Conservation (phyloP, 1,139 yeast genomes). For the Sporopachydermia cereana region DNA sequence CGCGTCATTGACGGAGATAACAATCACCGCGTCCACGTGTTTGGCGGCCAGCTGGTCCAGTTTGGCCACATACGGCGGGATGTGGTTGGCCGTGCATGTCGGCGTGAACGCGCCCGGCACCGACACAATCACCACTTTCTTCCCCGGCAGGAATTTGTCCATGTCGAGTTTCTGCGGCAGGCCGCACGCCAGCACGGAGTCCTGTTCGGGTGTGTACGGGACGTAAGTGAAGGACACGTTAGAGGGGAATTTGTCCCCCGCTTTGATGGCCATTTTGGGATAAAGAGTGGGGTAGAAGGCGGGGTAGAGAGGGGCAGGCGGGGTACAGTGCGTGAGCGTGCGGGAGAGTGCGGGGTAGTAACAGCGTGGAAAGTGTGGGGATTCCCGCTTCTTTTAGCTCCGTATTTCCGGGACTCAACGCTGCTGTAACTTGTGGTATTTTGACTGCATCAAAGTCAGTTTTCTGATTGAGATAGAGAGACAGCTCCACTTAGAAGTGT, state of each 20-base stretch:
- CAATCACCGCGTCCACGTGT: constrained; percentile 44
- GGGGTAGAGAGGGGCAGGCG: too few species aligned
- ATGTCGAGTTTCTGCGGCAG: background rate
- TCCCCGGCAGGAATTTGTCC: background rate
- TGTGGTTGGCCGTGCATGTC: constrained; percentile 54
- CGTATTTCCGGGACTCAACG: too few species aligned
- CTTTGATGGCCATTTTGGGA: background rate
- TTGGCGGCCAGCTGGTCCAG: constrained; percentile 36
- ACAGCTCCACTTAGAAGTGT: too few species aligned
- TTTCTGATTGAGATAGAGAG: too few species aligned
- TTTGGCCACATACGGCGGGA: constrained; percentile 44
- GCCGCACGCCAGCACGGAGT: background rate
- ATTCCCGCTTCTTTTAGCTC: too few species aligned
- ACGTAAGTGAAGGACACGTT: background rate
- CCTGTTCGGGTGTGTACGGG: background rate
- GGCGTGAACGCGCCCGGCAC: constrained; percentile 72
- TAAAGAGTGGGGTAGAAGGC: too few species aligned
- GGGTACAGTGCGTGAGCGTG: too few species aligned
- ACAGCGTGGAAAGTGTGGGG: too few species aligned
- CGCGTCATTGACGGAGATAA: constrained; percentile 52
- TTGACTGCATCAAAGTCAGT: too few species aligned
- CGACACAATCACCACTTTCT: constrained; percentile 32
- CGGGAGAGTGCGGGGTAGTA: too few species aligned
- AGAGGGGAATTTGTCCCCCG: background rate
- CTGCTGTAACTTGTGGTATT: too few species aligned